Base-by-base conservation (phyloP, 164 flowering plant species). In the Taxillus chinensis region DNA sequence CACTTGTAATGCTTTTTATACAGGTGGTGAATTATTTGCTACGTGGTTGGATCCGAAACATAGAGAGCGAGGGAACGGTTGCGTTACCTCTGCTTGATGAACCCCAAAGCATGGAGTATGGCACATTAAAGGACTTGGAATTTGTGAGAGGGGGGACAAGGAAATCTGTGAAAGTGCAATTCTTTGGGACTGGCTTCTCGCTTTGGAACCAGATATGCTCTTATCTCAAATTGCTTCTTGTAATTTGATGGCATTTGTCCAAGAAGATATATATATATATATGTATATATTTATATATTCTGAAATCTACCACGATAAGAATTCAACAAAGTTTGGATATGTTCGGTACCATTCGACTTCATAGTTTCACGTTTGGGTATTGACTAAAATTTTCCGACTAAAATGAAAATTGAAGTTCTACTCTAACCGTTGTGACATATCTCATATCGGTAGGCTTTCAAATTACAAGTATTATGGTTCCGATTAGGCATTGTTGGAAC, bases 21-120 rank as follows among this genome's bases (percentile, higher is more conserved):
- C 81, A 92, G 96, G 95, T 90, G 4, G 90, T 90, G 68, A 92
- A 92, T 63, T 86, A 73, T 73, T 77, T 92, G 60, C 72, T 92
- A 39, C 95, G 96, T 5, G 98, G 98, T 41, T 92, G 98, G 98
- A 86, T 92, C 40, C 73, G 65, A 62, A 83, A 76, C 80, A 74
- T 85, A 41, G 98, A 92, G 70, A 75, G 92, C 13, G 60, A 79
- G 5, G 90, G 89, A 41, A 74, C 76, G 17, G 66, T 74, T 42
- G 68, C 64, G 57, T 67, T 92, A 64, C 96, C 96, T 65, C 77
- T 92, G 55, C 82, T 92, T 49, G 92, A 86, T 58, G 78, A 73
- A 55, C 61, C 62, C 3, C 75, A 79, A 56, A 57, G 65, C 43
- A 48, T 59, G 15, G 37, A 72, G 55, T 11, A 67, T 60, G 80